Base-by-base conservation (phyloP, 495 filamentous ascomycete species). In the Penicillium cataractarum region DNA sequence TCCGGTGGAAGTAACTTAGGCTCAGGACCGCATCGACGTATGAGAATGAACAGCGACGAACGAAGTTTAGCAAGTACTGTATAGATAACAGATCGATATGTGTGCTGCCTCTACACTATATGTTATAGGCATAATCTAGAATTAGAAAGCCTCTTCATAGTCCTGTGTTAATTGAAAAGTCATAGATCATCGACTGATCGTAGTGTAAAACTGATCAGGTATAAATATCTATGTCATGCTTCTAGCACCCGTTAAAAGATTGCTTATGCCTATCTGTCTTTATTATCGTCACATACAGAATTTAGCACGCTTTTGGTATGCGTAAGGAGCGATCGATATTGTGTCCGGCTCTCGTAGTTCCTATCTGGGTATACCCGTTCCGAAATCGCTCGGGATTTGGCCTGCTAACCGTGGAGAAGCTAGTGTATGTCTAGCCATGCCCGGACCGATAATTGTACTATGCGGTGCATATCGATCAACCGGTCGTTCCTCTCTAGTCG, bases 361-460 rank as follows among this genome's bases (percentile, higher is more conserved):
- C 70, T 40, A 29, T 74, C 42, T 10, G 80, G 82, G 61, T 83
- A 75, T 46, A 50, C 72, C 35, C 42, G 46, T 37, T 55, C 63
- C 55, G 84, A 71, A 13, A 66, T 71, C 39, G 65, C 69, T 44
- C 73, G 69, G 59, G 64, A 78, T 29, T 70, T 52, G 22, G 69
- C 27, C 54, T 66, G 66, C 71, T 65, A 81, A 21, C 27, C 66
- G 56, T 81, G 73, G 22, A 74, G 61, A 59, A 81, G 39, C 24
- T 57, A 61, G 10, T 74, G 33, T 0, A 39, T 58, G 50, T 76
- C 59, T 27, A 84, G 64, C 81, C 80, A 84, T 35, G 64, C 71
- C 59, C 72, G 55, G 21, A 66, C 79, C 13, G 76, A 74, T 24
- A 82, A 48, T 65, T 82, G 76, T 15, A 84, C 80, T 5, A 85